These are phyloP conservation scores for Wickerhamiella infanticola DNA, from an alignment of 1,139 yeast species.

Conservation along the genomic window DNA sequence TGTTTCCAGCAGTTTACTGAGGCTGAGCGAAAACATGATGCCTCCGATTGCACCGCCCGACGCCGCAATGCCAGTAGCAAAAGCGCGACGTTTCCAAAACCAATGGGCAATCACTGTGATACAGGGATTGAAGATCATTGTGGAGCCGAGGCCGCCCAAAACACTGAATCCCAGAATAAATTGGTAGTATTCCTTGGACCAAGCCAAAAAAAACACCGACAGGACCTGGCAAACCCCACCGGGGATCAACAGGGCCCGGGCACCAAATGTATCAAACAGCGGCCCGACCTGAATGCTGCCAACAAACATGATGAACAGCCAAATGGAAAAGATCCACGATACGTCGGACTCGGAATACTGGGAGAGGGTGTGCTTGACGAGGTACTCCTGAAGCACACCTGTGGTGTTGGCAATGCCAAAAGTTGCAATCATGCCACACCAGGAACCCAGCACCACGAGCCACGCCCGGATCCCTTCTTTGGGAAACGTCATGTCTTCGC, in stretches of 20 bases:
- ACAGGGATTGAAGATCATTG: conserved; percentile 43
- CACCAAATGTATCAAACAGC: conserved; percentile 34
- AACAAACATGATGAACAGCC: conserved; percentile 39
- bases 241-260: conserved; percentile 20
- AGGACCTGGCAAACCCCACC: conserved; percentile 33
- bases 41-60: conserved; percentile 54
- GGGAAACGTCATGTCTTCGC: conserved; percentile 29
- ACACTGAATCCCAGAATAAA: conserved; percentile 45
- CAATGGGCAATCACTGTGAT: conserved; percentile 49
- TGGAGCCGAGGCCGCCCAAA: conserved; percentile 40
- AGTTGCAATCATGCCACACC: conserved; percentile 41
- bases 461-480: conserved; percentile 49
- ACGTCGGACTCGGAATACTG: conserved; percentile 30
- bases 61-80: conserved; percentile 42
- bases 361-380: conserved; percentile 34
- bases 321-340: conserved; percentile 52
- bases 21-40: conserved; percentile 40
- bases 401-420: conserved; percentile 45
- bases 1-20: conserved; percentile 31
- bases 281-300: conserved; percentile 50
- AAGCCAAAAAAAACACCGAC: conserved; percentile 40
- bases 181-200: conserved; percentile 38
- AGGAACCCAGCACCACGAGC: conserved; percentile 45
- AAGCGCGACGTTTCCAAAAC: conserved; percentile 40
- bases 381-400: conserved; percentile 48